These are phyloP conservation scores for Podospora pseudopauciseta DNA, from an alignment of 495 filamentous ascomycete species.

Conservation along the genomic window DNA sequence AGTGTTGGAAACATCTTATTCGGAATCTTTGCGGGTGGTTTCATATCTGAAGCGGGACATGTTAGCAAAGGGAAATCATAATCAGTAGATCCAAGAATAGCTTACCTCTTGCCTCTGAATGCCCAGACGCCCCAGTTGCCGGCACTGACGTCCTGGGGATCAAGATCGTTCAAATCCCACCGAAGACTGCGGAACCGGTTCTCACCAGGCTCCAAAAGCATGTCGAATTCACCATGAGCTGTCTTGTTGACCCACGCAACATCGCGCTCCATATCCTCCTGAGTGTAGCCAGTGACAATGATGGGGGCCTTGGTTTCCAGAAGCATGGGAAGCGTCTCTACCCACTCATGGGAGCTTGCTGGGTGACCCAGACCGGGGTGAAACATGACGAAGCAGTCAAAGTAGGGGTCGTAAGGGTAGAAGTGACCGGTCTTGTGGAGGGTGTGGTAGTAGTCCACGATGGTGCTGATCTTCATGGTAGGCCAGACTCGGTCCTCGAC, in stretches of 20 bases:
- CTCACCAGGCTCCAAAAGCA: conserved; percentile 87
- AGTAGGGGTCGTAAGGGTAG: conserved; percentile 93
- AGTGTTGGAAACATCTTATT: conserved; percentile 5
- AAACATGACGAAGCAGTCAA: conserved; percentile 93
- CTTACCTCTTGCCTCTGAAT: conserved; percentile 94
- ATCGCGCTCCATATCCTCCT: conserved; percentile 89
- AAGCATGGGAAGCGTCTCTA: conserved; percentile 79
- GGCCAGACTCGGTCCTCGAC: conserved; percentile 83
- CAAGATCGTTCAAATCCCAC: conserved; percentile 95
- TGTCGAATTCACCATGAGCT: conserved; percentile 82
- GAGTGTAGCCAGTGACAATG: conserved; percentile 90
- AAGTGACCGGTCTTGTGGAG: conserved; percentile 86
- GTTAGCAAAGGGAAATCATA: conserved; percentile 29
- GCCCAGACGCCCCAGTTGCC: conserved; percentile 97
- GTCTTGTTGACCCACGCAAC: conserved; percentile 82
- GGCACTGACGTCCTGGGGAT: conserved; percentile 89
- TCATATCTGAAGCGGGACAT: conserved; percentile 50
- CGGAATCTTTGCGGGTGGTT: conserved; percentile 52
- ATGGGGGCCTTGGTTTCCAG: conserved; percentile 94
- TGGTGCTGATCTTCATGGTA: conserved; percentile 91
- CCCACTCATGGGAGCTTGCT: conserved; percentile 88
- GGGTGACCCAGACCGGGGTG: conserved; percentile 95
- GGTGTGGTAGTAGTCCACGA: conserved; percentile 97
- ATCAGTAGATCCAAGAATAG: conserved; percentile 17
- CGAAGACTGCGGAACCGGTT: conserved; percentile 91